These are phyloP conservation scores for Amylostereum areolatum DNA, from an alignment of 1,284 basidiomycete species.

Conservation along the genomic window DNA sequence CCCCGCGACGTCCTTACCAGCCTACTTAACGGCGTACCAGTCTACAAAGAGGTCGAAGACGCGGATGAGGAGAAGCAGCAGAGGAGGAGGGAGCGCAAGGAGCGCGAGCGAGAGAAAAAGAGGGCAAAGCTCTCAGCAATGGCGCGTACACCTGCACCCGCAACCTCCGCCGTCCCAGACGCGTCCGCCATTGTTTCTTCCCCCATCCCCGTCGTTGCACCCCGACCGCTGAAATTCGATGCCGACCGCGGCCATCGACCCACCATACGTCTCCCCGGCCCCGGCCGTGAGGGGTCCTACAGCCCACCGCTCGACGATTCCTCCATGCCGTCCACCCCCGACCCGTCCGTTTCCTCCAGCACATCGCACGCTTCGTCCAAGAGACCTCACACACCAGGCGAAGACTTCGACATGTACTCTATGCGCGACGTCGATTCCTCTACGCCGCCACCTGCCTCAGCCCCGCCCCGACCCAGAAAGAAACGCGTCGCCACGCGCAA, in stretches of 20 bases:
- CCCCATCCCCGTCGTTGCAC: conserved; percentile 9
- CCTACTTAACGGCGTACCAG: conserved; percentile 65
- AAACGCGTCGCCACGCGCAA: conserved; percentile 68
- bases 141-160: conserved; percentile 7
- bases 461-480: conserved; percentile 34
- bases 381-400: conserved; percentile 61
- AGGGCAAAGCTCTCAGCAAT: conserved; percentile 15
- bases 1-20: conserved; percentile 70
- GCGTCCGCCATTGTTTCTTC: conserved; percentile 7
- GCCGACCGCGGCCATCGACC: conserved; percentile 60
- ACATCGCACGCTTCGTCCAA: conserved; percentile 75
- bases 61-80: conserved; percentile 45
- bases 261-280: conserved; percentile 58
- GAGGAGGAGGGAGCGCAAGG: conserved; percentile 48
- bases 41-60: conserved; percentile 55
- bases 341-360: conserved; percentile 62
- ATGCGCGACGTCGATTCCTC: conserved; percentile 21
- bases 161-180: conserved; percentile 4
- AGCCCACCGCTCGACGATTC: conserved; percentile 59
- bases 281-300: conserved; percentile 64
- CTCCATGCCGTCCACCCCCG: conserved; percentile 65
- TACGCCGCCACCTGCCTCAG: conserved; percentile 18
- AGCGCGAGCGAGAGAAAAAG: conserved; percentile 33
- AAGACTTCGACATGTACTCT: conserved; percentile 33
- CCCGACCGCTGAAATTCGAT: conserved; percentile 13